Percentiles rank a stretch among this genome's conserved stretches.
Conservation (phyloP, 495 filamentous ascomycete genomes). For the Aspergillus panamensis region DNA sequence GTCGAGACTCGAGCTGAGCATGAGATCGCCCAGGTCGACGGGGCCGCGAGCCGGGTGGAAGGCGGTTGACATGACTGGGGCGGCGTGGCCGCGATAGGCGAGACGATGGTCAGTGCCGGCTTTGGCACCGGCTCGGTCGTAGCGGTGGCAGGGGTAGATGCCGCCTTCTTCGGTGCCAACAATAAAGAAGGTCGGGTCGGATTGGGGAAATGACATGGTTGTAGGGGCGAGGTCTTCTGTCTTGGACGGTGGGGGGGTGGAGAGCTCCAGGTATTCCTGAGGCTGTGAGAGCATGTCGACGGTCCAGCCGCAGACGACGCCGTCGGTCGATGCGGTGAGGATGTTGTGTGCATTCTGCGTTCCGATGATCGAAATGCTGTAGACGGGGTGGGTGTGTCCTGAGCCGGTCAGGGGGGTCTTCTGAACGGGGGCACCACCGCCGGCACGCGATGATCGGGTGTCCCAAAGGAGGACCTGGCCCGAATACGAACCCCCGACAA, state of each 20-base stretch:
- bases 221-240: conserved; percentile 94
- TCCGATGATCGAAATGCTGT: conserved; percentile 89
- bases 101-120: conserved; percentile 86
- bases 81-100: conserved; percentile 80
- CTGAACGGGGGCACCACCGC: conserved; percentile 82
- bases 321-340: conserved; percentile 91
- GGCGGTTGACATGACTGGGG: conserved; percentile 91
- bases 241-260: conserved; percentile 80
- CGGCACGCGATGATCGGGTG: conserved; percentile 61
- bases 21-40: conserved; percentile 91
- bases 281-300: conserved; percentile 96
- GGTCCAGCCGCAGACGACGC: conserved; percentile 93
- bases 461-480: conserved; percentile 99
- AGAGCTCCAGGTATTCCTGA: conserved; percentile 84
- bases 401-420: conserved; percentile 90
- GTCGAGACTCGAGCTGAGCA: conserved; percentile 81
- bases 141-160: conserved; percentile 94
- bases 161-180: conserved; percentile 94
- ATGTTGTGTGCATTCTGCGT: conserved; percentile 99
- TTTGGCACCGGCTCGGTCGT: conserved; percentile 94
- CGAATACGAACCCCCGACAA: conserved; percentile 91
- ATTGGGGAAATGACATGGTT: conserved; percentile 92
- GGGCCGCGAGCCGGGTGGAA: conserved; percentile 91
- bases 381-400: conserved; percentile 95
- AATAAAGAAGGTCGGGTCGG: conserved; percentile 96